Conservation (phyloP, 768 basidiomycete species). For the Naganishia vaughanmartiniae region DNA sequence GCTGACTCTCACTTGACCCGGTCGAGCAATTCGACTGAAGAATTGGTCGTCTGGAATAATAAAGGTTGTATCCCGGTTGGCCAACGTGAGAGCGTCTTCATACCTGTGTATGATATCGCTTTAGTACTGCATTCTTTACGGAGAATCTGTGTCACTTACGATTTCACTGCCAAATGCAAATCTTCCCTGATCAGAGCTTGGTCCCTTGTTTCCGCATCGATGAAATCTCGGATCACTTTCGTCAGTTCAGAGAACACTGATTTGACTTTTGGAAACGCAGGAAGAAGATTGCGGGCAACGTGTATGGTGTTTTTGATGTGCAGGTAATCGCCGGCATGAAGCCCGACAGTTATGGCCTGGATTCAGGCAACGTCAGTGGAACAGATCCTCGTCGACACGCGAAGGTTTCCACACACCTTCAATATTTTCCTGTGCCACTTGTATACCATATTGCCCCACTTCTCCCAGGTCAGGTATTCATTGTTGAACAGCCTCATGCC, state of each 20-base stretch:
- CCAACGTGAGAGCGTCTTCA: constrained; percentile 9
- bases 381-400: constrained; percentile 3
- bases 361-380: background rate
- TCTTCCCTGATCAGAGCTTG: constrained; percentile 26
- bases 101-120: background rate
- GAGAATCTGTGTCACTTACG: constrained; percentile 16
- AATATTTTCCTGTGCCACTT: constrained; percentile 82
- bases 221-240: constrained; percentile 15
- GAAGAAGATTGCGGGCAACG: constrained; percentile 59
- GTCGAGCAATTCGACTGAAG: background rate
- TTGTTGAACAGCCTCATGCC: constrained; percentile 61
- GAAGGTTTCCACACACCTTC: constrained; percentile 56
- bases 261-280: constrained; percentile 25
- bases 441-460: constrained; percentile 66
- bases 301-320: constrained; percentile 96
- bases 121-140: background rate
- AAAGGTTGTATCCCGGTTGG: constrained; percentile 20
- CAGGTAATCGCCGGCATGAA: constrained; percentile 89
- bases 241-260: constrained; percentile 17
- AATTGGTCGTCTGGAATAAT: constrained; percentile 20
- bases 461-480: constrained; percentile 61
- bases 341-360: constrained; percentile 71
- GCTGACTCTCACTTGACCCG: background rate
- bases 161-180: constrained; percentile 26
- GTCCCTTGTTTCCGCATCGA: constrained; percentile 9